phyloP scores from a whole-genome alignment of 768 basidiomycete genomes.

The Suillus decipiens region DNA sequence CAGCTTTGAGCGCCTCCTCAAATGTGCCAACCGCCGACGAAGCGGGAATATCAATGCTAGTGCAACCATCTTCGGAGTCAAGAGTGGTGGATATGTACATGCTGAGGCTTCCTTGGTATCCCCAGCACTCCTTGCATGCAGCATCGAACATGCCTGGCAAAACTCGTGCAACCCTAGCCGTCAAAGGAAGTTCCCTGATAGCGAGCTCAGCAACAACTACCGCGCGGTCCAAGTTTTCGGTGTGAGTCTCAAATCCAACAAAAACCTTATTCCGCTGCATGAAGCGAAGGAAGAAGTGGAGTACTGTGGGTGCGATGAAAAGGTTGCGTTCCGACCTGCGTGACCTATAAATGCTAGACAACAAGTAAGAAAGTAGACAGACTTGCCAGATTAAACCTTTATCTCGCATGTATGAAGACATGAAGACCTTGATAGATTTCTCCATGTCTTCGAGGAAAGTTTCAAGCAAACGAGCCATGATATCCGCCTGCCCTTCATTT shows the following conservation, averaged over 20 bases:
- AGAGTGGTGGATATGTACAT: constrained; percentile 20
- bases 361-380: constrained; percentile 1
- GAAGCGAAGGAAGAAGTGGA: constrained; percentile 48
- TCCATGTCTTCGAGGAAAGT: constrained; percentile 66
- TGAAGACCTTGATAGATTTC: constrained; percentile 58
- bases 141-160: constrained; percentile 47
- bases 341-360: constrained; percentile 14
- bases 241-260: constrained; percentile 27
- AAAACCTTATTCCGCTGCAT: constrained; percentile 45
- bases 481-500: constrained; percentile 12
- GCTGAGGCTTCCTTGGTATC: constrained; percentile 37
- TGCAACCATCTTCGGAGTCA: neutral
- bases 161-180: constrained; percentile 37
- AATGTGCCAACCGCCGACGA: constrained; percentile 24
- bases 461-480: constrained; percentile 33
- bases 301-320: constrained; percentile 41
- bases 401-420: constrained; percentile 66
- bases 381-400: constrained; percentile 67
- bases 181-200: constrained; percentile 42
- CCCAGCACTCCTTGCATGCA: constrained; percentile 55
- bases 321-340: constrained; percentile 46
- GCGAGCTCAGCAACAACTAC: constrained; percentile 43
- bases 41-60: neutral
- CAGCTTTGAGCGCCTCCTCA: constrained; percentile 40
- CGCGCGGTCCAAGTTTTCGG: constrained; percentile 42